A percentile compares a stretch with the other conserved stretches of the same genome.
Evolutionary conservation across 257 asterid genomes (phyloP).

Genomic region (Jacaranda copaia): DNA sequence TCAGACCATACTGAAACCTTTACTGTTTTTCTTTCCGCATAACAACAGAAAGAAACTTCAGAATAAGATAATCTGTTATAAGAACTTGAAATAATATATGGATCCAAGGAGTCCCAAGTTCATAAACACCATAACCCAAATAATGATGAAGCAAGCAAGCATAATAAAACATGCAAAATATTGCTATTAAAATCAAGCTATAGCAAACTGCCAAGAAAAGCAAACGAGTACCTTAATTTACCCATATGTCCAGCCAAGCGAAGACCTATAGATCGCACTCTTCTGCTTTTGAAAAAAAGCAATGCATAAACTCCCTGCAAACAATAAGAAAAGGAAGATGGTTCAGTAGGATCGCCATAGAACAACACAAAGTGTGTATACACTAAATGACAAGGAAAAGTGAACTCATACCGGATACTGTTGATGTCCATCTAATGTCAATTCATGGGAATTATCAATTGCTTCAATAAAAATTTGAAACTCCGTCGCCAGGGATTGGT

Average conservation of each 20-base stretch:
- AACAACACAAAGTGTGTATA: conserved; percentile 29
- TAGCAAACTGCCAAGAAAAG: conserved; percentile 15
- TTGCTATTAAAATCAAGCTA: conserved; percentile 28
- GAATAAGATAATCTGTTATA: not conserved
- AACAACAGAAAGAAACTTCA: not conserved
- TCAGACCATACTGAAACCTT: not conserved
- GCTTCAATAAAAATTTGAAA: conserved; percentile 89
- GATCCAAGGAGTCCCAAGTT: conserved; percentile 20
- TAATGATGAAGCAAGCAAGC: not conserved
- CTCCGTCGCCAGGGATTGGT: conserved; percentile 69
- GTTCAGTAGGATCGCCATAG: conserved; percentile 28
- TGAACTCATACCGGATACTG: conserved; percentile 81
- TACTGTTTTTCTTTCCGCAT: not conserved
- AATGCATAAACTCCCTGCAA: conserved; percentile 89
- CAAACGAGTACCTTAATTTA: conserved; percentile 72
- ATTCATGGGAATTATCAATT: conserved; percentile 84
- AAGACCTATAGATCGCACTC: conserved; percentile 87
- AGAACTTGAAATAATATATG: not conserved
- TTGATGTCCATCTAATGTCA: conserved; percentile 86
- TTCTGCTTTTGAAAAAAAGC: conserved; percentile 85
- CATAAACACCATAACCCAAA: conserved; percentile 1
- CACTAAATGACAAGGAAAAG: conserved; percentile 21
- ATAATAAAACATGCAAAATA: conserved; percentile 6
- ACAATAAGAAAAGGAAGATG: conserved; percentile 28
- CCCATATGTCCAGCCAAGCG: conserved; percentile 94